Base-by-base conservation (phyloP, 495 filamentous ascomycete species). In the Neurospora sp. region DNA sequence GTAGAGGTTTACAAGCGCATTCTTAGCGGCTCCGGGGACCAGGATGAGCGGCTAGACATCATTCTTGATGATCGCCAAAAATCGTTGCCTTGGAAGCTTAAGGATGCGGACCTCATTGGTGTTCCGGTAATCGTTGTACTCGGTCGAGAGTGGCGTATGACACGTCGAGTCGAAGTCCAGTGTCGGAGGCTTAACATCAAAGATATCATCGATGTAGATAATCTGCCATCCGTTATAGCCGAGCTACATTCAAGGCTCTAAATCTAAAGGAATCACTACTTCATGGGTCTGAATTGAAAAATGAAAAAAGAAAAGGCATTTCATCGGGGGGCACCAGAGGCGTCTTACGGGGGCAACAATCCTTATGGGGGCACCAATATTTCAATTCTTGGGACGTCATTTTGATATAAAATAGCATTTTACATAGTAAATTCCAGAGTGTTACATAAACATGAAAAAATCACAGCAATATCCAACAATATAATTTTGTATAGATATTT, bases 61-160 rank as follows among this genome's bases (percentile, higher is more conserved):
- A 73, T 84, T 0, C 79, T 96, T 1, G 95, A 98, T 80, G 95
- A 98, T 78, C 88, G 95, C 18, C 77, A 85, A 41, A 88, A 86
- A 76, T 82, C 87, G 8, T 81, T 95, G 69, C 89, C 89, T 18
- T 97, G 92, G 93, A 97, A 95, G 78, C 82, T 98, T 72, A 89
- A 86, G 3, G 95, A 98, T 82, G 95, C 95, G 3, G 94, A 97
- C 79, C 77, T 96, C 70, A 88, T 97, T 73, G 95, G 95, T 14
- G 97, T 94, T 80, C 95, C 95, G 0, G 82, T 98, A 16, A 86
- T 96, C 31, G 82, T 96, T 2, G 83, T 96, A 18, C 83, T 97
- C 42, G 95, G 95, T 4, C 90, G 88, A 74, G 85, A 83, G 20
- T 97, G 94, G 94, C 86, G 80, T 75, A 84, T 86, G 27, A 84